Conservation (phyloP, 208 protist genomes). For the Acanthamoeba triangularis region DNA sequence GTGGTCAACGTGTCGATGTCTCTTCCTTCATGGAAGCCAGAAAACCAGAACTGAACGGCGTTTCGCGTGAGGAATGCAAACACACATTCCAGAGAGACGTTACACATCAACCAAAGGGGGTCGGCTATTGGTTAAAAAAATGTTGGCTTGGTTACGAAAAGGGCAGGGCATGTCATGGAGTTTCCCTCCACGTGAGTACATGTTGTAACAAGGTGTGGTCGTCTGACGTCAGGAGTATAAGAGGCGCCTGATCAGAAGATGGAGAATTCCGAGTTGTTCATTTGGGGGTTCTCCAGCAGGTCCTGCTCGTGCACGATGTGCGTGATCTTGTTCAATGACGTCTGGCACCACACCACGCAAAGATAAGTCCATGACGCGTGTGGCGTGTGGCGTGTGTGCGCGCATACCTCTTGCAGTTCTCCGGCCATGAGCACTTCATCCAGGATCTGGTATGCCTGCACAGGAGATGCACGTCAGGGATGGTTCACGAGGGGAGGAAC, state of each 20-base stretch:
- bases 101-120: too few species aligned
- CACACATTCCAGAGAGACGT: too few species aligned
- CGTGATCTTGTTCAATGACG: conserved; percentile 42
- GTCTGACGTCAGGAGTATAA: too few species aligned
- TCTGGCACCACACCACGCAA: not conserved
- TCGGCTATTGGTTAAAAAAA: too few species aligned
- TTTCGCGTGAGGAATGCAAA: too few species aligned
- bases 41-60: too few species aligned
- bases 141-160: too few species aligned
- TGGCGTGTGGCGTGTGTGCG: not conserved
- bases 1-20: too few species aligned
- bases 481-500: not conserved
- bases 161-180: too few species aligned
- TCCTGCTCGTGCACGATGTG: conserved; percentile 66
- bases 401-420: conserved; percentile 96
- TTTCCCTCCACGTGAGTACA: too few species aligned
- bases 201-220: too few species aligned
- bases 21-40: too few species aligned
- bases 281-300: conserved; percentile 35
- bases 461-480: not conserved
- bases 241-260: conserved; percentile 11
- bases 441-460: conserved; percentile 98
- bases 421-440: conserved; percentile 99
- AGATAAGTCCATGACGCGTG: not conserved
- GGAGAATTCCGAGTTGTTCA: conserved; percentile 66